Percentiles rank a stretch among this genome's conserved stretches.
These are phyloP conservation scores for Dictyostelium firmibasis DNA, from an alignment of 78 protist species.

Conservation along the genomic window DNA sequence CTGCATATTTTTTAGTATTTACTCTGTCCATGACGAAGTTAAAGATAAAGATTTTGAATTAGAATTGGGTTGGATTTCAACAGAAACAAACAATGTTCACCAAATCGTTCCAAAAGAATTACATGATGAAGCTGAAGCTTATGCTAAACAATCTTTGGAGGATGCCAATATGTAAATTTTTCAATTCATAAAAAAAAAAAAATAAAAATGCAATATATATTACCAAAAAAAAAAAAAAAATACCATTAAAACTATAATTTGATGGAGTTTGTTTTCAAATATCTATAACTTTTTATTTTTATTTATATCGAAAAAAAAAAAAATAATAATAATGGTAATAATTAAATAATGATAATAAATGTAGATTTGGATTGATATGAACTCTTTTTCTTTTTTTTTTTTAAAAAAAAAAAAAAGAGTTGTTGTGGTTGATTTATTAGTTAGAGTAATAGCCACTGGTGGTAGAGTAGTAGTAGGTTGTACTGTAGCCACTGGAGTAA, in stretches of 20 bases:
- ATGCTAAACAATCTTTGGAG: conserved; percentile 77
- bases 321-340: too few relatives aligned
- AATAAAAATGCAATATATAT: too few relatives aligned
- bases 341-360: too few relatives aligned
- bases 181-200: not conserved
- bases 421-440: not conserved
- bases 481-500: too few relatives aligned
- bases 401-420: not conserved
- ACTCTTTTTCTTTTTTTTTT: not conserved
- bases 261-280: too few relatives aligned
- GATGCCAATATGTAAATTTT: conserved; percentile 71
- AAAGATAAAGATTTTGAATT: conserved; percentile 97
- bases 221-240: not conserved
- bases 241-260: too few relatives aligned
- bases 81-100: conserved; percentile 44
- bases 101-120: conserved; percentile 78
- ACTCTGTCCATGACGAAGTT: conserved; percentile 93
- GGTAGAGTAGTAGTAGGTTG: not conserved
- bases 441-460: not conserved
- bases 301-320: too few relatives aligned
- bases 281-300: too few relatives aligned
- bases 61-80: conserved; percentile 96
- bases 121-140: conserved; percentile 52
- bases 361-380: not conserved
- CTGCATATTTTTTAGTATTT: conserved; percentile 89